These are phyloP conservation scores for Citrus reticulata DNA, from an alignment of 345 rosid species.

Conservation along the genomic window DNA sequence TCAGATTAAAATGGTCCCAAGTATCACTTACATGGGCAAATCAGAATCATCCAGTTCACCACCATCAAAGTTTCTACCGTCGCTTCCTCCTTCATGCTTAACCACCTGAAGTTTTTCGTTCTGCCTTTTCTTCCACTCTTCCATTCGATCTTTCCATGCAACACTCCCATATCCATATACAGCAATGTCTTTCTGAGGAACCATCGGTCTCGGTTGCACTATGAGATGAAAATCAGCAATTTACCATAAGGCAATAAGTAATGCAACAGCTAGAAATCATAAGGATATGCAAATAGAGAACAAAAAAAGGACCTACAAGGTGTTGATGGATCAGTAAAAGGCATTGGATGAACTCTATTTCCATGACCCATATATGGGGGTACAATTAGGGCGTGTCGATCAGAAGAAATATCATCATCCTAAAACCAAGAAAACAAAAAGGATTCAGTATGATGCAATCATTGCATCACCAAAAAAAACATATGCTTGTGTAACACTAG, in stretches of 20 bases:
- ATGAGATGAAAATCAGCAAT: conserved; percentile 20
- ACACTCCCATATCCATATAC: conserved; percentile 94
- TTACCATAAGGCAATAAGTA: background rate
- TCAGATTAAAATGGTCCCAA: background rate
- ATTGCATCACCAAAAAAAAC: background rate
- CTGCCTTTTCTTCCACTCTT: conserved; percentile 87
- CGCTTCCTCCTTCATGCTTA: conserved; percentile 70
- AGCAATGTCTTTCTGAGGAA: conserved; percentile 81
- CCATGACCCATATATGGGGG: conserved; percentile 75
- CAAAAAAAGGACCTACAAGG: conserved; percentile 52
- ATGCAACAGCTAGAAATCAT: background rate
- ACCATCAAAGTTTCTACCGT: conserved; percentile 48
- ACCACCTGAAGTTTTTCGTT: conserved; percentile 78
- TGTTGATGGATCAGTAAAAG: conserved; percentile 59
- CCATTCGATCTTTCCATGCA: conserved; percentile 98
- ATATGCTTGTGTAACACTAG: background rate
- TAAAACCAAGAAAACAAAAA: conserved; percentile 23
- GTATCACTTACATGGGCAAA: conserved; percentile 73
- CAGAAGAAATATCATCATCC: conserved; percentile 84
- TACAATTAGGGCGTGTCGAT: conserved; percentile 82
- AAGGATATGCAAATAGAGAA: background rate
- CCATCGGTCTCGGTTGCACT: conserved; percentile 94
- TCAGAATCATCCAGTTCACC: conserved; percentile 81
- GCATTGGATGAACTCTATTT: conserved; percentile 65
- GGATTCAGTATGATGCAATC: background rate